A percentile compares a stretch with the other conserved stretches of the same genome.
Conservation (phyloP, 2,329 filamentous ascomycete genomes). For the Achaetomium macrosporum region DNA sequence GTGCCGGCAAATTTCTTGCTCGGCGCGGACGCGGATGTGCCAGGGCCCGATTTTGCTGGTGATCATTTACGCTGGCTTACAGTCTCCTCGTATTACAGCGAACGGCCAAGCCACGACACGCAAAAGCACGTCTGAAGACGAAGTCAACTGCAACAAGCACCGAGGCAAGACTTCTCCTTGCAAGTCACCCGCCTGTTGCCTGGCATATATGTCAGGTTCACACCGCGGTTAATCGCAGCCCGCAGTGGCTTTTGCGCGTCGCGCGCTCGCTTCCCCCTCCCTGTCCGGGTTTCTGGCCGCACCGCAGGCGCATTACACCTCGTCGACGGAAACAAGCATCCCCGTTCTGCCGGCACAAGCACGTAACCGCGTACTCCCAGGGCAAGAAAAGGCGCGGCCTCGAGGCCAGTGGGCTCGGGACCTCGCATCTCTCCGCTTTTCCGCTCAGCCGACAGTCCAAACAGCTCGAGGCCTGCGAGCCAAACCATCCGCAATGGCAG, state of each 20-base stretch:
- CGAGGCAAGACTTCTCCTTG: no score
- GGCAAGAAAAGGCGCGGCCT: slow-evolving; percentile 2
- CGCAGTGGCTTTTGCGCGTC: slow-evolving; percentile 1
- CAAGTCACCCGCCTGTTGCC: no score
- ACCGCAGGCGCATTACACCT: slow-evolving; percentile 14
- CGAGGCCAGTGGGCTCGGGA: slow-evolving; percentile 8
- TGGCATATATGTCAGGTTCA: neutral
- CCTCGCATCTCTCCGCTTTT: slow-evolving; percentile 2
- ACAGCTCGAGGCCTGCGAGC: neutral
- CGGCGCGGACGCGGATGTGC: slow-evolving; percentile 6
- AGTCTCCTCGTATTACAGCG: neutral
- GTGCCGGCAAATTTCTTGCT: slow-evolving; percentile 11
- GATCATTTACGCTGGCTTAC: neutral
- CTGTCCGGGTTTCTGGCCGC: slow-evolving; percentile 11
- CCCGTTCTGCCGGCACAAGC: slow-evolving; percentile 9
- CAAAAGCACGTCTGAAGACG: neutral
- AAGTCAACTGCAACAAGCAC: no score
- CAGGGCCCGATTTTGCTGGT: neutral
- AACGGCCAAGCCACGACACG: neutral
- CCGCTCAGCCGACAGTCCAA: neutral
- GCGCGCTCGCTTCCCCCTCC: slow-evolving; percentile 9
- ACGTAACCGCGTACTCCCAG: neutral
- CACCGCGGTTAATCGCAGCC: slow-evolving; percentile 18
- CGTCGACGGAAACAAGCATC: slow-evolving; percentile 4
- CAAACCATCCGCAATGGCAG: slow-evolving; percentile 20